Evolutionary conservation across 179 eudicot genomes (phyloP).

Genomic region (Actinidia chinensis): DNA sequence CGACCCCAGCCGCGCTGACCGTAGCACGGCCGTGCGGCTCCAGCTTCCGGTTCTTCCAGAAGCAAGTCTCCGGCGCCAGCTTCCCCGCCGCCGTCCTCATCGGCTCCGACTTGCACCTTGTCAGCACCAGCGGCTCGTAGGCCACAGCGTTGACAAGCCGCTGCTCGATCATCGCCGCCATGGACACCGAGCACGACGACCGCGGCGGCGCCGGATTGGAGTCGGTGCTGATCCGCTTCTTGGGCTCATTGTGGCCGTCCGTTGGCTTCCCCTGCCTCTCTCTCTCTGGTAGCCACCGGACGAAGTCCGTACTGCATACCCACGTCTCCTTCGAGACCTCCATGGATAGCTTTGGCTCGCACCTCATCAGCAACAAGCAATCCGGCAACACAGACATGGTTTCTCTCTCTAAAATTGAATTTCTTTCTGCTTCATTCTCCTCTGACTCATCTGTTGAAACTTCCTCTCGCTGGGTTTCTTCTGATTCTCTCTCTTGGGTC

Average conservation of each 20-base stretch:
- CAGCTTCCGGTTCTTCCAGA: too few relatives aligned
- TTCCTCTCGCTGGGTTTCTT: constrained; percentile 14
- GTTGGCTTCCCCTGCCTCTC: constrained; percentile 23
- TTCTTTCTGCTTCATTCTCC: constrained; percentile 16
- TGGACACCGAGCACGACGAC: constrained; percentile 66
- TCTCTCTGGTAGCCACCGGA: constrained; percentile 62
- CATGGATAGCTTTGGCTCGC: constrained; percentile 93
- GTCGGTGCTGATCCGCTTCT: constrained; percentile 31
- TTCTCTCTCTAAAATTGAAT: constrained; percentile 18
- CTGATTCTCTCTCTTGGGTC: constrained; percentile 14
- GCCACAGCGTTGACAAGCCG: constrained; percentile 57
- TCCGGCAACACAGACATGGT: constrained; percentile 51
- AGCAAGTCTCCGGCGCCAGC: constrained; percentile 48
- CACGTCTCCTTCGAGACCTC: constrained; percentile 94
- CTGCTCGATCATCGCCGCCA: constrained; percentile 69
- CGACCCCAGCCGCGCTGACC: too few relatives aligned
- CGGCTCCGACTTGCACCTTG: constrained; percentile 91
- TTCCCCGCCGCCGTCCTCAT: constrained; percentile 74
- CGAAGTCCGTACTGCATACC: constrained; percentile 80
- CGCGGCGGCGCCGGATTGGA: constrained; percentile 29
- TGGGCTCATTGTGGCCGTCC: constrained; percentile 31
- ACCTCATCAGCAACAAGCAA: constrained; percentile 82
- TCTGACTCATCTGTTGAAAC: background rate
- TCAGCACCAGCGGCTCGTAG: constrained; percentile 77
- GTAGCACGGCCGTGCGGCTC: too few relatives aligned